Percentiles rank a stretch among this genome's conserved stretches.
phyloP scores from a whole-genome alignment of 1,139 yeast species.

The Kodamaea arcana region DNA sequence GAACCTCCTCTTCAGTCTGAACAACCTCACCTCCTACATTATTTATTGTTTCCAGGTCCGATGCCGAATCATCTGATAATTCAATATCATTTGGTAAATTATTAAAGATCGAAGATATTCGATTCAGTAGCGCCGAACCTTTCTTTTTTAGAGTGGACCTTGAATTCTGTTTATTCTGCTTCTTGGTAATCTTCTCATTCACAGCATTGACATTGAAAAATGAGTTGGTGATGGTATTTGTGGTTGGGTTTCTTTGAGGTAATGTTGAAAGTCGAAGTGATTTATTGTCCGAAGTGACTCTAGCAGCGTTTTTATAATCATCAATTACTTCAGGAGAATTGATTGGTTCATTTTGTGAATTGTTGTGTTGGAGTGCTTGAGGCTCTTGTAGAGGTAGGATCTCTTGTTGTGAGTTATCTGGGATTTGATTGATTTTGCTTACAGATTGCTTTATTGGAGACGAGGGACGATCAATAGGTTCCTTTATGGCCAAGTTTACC shows the following conservation, averaged over 20 bases:
- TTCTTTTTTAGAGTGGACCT: slow-evolving; percentile 3
- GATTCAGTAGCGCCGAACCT: slow-evolving; percentile 16
- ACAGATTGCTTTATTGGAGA: not conserved
- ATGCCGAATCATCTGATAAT: slow-evolving; percentile 45
- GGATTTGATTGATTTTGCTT: not conserved
- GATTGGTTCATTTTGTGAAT: not conserved
- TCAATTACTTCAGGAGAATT: slow-evolving; percentile 1
- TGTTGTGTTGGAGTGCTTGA: no score
- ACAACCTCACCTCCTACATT: not conserved
- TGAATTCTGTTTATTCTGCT: slow-evolving; percentile 1
- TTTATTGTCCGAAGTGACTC: slow-evolving; percentile 32
- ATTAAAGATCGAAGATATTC: slow-evolving; percentile 39
- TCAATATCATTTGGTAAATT: slow-evolving; percentile 49
- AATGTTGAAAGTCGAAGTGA: slow-evolving; percentile 26
- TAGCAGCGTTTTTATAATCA: slow-evolving; percentile 13
- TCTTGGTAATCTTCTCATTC: slow-evolving; percentile 1
- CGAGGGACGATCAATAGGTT: not conserved
- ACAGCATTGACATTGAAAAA: slow-evolving; percentile 30
- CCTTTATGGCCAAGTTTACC: slow-evolving; percentile 25
- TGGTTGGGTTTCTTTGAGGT: slow-evolving; percentile 14
- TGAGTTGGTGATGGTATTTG: slow-evolving; percentile 26
- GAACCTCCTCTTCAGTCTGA: not conserved
- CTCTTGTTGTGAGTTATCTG: not conserved
- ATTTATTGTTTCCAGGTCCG: slow-evolving; percentile 35
- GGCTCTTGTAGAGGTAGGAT: no score